These are phyloP conservation scores for Sporopachydermia lactativora DNA, from an alignment of 805 yeast species.

Conservation along the genomic window DNA sequence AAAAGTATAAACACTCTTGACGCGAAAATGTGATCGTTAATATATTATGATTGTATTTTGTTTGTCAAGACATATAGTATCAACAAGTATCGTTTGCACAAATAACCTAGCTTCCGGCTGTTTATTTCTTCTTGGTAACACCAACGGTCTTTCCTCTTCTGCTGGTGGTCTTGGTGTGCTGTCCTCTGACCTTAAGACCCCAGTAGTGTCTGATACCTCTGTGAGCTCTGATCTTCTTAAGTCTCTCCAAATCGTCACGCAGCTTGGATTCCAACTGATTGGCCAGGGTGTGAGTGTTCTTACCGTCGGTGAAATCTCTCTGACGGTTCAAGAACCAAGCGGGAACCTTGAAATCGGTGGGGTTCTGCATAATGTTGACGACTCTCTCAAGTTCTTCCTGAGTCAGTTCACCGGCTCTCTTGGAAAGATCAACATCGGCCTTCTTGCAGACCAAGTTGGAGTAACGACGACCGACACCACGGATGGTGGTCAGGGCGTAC, in stretches of 20 bases:
- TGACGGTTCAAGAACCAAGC: slow-evolving; percentile 99
- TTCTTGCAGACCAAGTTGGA: slow-evolving; percentile 99
- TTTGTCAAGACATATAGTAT: neutral
- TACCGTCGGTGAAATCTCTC: slow-evolving; percentile 96
- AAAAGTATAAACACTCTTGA: no score
- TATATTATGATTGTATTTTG: neutral
- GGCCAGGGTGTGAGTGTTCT: slow-evolving; percentile 97
- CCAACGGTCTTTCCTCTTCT: slow-evolving; percentile 65
- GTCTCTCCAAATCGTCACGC: slow-evolving; percentile 99
- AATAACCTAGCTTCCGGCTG: no score
- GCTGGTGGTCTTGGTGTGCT: slow-evolving; percentile 99
- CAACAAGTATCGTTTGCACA: no score
- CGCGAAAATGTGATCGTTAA: no score
- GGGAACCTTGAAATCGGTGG: slow-evolving; percentile 98
- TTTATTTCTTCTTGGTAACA: slow-evolving; percentile 28
- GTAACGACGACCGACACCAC: slow-evolving; percentile 99
- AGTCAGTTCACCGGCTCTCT: slow-evolving; percentile 99
- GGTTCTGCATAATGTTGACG: slow-evolving; percentile 99
- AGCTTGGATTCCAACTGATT: slow-evolving; percentile 98
- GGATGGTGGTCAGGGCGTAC: slow-evolving; percentile 99
- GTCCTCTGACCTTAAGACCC: slow-evolving; percentile 99
- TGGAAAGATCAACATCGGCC: slow-evolving; percentile 96
- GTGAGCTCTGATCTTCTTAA: slow-evolving; percentile 99
- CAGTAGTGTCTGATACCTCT: slow-evolving; percentile 99
- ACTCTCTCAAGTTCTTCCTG: slow-evolving; percentile 99